Percentiles rank a stretch among this genome's conserved stretches.
phyloP scores from a whole-genome alignment of 2,329 filamentous ascomycete species.

The Chalaropsis thielavioides region DNA sequence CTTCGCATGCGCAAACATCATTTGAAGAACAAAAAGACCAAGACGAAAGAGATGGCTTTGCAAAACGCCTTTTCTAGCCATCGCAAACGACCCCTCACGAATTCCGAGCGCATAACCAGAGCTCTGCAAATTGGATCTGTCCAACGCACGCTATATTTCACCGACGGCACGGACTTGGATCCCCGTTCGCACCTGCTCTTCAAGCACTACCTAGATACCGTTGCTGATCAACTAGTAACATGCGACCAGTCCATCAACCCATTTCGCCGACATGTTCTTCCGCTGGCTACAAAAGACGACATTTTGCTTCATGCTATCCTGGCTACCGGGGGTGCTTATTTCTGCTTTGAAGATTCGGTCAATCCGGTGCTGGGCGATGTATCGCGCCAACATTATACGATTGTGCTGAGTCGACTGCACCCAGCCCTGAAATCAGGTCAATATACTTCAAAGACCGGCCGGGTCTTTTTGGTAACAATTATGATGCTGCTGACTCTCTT shows the following conservation, averaged over 20 bases:
- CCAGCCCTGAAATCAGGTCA: slow-evolving; percentile 7
- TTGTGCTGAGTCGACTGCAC: slow-evolving; percentile 8
- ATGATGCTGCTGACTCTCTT: slow-evolving; percentile 15
- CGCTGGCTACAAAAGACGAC: slow-evolving; percentile 11
- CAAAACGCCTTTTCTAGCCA: not conserved
- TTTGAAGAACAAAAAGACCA: not conserved
- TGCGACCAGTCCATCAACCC: slow-evolving; percentile 11
- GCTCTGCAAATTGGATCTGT: not conserved
- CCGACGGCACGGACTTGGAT: slow-evolving; percentile 7
- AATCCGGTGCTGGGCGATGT: slow-evolving; percentile 10
- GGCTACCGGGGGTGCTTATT: slow-evolving; percentile 15
- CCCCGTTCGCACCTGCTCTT: slow-evolving; percentile 15
- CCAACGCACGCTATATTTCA: not conserved
- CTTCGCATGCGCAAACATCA: not conserved
- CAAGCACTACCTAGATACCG: slow-evolving; percentile 15
- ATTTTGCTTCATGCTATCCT: slow-evolving; percentile 16
- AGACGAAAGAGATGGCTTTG: slow-evolving; percentile 1
- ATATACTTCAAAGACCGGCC: slow-evolving; percentile 5
- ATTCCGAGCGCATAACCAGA: not conserved
- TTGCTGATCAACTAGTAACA: slow-evolving; percentile 12
- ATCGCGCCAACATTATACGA: slow-evolving; percentile 11
- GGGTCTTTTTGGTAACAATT: slow-evolving; percentile 12
- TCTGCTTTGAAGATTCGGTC: slow-evolving; percentile 10
- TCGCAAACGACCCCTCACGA: not conserved
- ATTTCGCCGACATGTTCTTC: slow-evolving; percentile 7